Base-by-base conservation (phyloP, 192 early-diverging fungal genomes). In the Rhizoclosmatium sp. region DNA sequence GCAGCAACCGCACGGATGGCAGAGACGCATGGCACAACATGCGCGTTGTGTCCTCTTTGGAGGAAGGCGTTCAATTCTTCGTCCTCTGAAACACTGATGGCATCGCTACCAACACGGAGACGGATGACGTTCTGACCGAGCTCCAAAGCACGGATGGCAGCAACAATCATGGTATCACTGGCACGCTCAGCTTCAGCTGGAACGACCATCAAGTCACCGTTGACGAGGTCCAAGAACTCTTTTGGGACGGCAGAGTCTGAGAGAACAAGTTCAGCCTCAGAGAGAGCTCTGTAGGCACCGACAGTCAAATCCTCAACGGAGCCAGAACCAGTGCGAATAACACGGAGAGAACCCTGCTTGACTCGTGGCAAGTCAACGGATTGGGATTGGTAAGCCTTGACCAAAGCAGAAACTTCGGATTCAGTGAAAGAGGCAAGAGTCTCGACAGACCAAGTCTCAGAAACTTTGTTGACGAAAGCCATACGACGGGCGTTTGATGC, bases 361-460 rank as follows among this genome's bases (percentile, higher is more conserved):
- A 71, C 39, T 44, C 44, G 69, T 19, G 66, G 67, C 47, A 71
- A 12, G 19, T 79, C 60, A 23, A 14, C 58, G 45, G 69, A 21
- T 2, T 65, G 21, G 10, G 4, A 4, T 4, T 19, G 4, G 69
- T 71, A 79, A n/a, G 58, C 5, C 45, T 79, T 70, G 69, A 79
- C 78, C 23, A 79, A 59, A 23, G 58, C 39, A 12, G 59, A 47
- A 79, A 79, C 49, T 56, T 89, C 87, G 47, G 83, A 75, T 12
- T 93, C 89, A 39, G 91, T 85, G 42, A 96, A 78, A n/a, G 79
- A 77, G 1, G 92, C 92, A 69, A 98, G 87, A 14, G 90, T 89
- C 59, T 95, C 89, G 39, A 95, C 87, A 14, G 90, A 87, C 95
- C 95, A 96, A 49, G 89, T 81, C 71, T 98, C 94, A 80, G 95